Conservation (phyloP, 306 rosid genomes). For the Myrica gale region DNA sequence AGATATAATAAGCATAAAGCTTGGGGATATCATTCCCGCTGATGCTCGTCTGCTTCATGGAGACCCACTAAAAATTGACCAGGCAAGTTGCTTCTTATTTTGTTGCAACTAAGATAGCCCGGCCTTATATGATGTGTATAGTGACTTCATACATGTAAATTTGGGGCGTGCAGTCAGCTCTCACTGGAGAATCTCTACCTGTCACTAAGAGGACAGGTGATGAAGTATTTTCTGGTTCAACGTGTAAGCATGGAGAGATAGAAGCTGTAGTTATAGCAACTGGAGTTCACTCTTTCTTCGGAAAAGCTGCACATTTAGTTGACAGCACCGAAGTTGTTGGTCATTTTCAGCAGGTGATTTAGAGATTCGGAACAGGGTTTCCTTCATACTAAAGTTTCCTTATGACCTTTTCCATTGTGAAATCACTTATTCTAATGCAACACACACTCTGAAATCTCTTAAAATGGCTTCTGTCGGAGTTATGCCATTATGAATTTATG, state of each 20-base stretch:
- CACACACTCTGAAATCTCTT: neutral
- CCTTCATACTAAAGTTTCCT: slow-evolving; percentile 5
- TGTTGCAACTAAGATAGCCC: too few species aligned
- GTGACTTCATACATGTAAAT: neutral
- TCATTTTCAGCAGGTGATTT: slow-evolving; percentile 73
- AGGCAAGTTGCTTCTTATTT: slow-evolving; percentile 46
- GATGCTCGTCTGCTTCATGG: slow-evolving; percentile 94
- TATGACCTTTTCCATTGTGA: neutral
- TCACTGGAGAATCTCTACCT: slow-evolving; percentile 84
- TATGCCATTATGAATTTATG: neutral
- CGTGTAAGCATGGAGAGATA: slow-evolving; percentile 87
- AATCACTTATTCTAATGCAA: neutral
- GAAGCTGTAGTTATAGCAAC: slow-evolving; percentile 89
- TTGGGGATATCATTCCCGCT: slow-evolving; percentile 86
- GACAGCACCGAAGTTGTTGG: slow-evolving; percentile 69
- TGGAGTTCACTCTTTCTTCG: slow-evolving; percentile 77
- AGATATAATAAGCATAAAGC: slow-evolving; percentile 78
- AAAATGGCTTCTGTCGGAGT: neutral
- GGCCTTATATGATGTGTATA: too few species aligned
- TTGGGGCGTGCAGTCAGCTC: slow-evolving; percentile 70
- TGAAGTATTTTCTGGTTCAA: slow-evolving; percentile 76
- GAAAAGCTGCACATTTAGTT: slow-evolving; percentile 82
- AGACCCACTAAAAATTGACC: slow-evolving; percentile 78
- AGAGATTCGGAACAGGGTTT: slow-evolving; percentile 1
- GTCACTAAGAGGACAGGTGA: slow-evolving; percentile 79